Conservation (phyloP, 2,329 filamentous ascomycete species). For the Xylaria digitata region DNA sequence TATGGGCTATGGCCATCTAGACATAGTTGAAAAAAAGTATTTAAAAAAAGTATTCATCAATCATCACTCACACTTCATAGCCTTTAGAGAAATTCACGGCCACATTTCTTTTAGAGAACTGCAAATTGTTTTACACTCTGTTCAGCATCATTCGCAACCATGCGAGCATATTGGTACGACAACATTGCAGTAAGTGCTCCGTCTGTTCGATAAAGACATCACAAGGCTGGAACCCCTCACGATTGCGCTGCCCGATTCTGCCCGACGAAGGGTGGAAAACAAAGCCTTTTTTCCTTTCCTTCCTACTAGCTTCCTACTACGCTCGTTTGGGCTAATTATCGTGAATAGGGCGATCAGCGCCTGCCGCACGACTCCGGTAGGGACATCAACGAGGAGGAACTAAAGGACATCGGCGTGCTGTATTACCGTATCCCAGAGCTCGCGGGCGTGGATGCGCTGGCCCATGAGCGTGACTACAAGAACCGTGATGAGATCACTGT, state of each 20-base stretch:
- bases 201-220: neutral
- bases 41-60: slow-evolving; percentile 1
- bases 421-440: slow-evolving; percentile 77
- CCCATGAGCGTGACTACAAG: slow-evolving; percentile 82
- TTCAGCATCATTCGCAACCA: slow-evolving; percentile 47
- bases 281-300: neutral
- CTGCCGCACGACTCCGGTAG: slow-evolving; percentile 87
- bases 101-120: neutral
- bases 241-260: slow-evolving; percentile 1
- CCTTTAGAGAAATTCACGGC: neutral
- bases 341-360: slow-evolving; percentile 86
- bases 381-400: slow-evolving; percentile 70
- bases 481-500: slow-evolving; percentile 95
- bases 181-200: slow-evolving; percentile 49
- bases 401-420: slow-evolving; percentile 80
- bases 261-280: neutral
- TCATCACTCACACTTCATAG: neutral
- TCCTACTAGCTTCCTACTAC: neutral
- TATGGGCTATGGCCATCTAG: neutral
- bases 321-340: slow-evolving; percentile 21
- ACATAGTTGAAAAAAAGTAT: neutral
- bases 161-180: slow-evolving; percentile 70
- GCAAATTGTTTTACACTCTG: slow-evolving; percentile 2
- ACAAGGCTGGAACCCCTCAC: slow-evolving; percentile 13
- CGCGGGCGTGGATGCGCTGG: slow-evolving; percentile 77